These are phyloP conservation scores for Funneliformis mosseae DNA, from an alignment of 192 early-diverging fungal genomes.

Conservation along the genomic window DNA sequence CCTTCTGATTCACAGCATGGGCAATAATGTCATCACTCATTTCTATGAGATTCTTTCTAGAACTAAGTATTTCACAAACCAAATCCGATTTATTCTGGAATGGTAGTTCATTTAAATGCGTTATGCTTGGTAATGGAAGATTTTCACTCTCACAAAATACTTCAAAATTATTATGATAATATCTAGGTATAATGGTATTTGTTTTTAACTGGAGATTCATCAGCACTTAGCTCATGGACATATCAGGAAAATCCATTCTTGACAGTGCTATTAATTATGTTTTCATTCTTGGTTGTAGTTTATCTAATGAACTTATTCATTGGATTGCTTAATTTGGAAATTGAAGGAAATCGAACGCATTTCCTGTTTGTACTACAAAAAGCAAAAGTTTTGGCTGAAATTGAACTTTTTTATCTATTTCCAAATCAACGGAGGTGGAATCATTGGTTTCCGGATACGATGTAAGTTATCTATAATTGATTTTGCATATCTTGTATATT, in stretches of 20 bases:
- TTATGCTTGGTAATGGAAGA: no score
- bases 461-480: background rate
- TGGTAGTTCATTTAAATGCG: no score
- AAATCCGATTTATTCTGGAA: no score
- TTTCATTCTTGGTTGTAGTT: background rate
- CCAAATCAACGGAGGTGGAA: background rate
- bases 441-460: background rate
- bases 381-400: background rate
- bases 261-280: background rate
- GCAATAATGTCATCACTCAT: no score
- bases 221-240: background rate
- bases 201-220: background rate
- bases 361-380: background rate
- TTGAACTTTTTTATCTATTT: background rate
- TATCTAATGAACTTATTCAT: constrained; percentile 2
- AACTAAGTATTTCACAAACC: no score
- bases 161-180: no score
- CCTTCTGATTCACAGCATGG: no score
- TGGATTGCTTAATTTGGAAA: background rate
- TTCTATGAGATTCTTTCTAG: no score
- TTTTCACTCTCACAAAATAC: no score
- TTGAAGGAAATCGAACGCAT: background rate
- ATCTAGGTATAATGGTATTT: no score
- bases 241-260: background rate
- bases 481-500: background rate